Base-by-base conservation (phyloP, 2,329 filamentous ascomycete genomes). In the Aspergillus carbonarius region DNA sequence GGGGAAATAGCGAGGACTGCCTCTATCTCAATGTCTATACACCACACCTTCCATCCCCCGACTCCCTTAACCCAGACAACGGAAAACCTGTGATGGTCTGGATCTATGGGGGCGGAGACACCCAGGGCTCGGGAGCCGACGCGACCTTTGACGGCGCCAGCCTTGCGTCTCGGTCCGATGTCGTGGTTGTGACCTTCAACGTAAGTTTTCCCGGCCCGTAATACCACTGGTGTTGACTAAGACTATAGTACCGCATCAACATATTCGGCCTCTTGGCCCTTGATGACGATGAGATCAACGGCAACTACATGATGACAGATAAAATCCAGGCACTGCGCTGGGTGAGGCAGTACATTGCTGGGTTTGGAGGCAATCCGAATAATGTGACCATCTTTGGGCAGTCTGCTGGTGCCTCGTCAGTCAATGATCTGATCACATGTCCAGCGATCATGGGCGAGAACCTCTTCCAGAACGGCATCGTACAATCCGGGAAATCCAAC, bases 321-420 rank as follows among this genome's bases (percentile, higher is more conserved):
- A 40, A 40, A 9, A 40, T 40, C 17, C 39, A 55, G 3, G 57
- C 51, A 15, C 23, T 59, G 5, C 51, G 57, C 13, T 59, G 57
- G 57, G 39, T 59, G 27, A 46, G 37, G 30, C 51, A 59, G 10
- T 50, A 59, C 30, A 55, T 59, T 2, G 18, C 15, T 10, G 20
- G 5, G n/a, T 59, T 59, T 23, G 57, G 57, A 10, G 57, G 57
- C 4, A 53, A 59, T 32, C 46, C 51, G 10, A 27, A 35, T 0
- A 50, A 20, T 5, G 57, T 59, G 20, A 59, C 57, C 2, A 47
- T 59, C 1, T 50, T 59, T 18, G 57, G 57, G 8, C 39, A 55
- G 6, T 55, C 52, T 3, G 57, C 57, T 12, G 57, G 57, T 3
- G 57, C 51, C 1, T 53, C 54, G 32, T 59, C 57, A 17, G 57